Conservation (phyloP, 169 alveolate genomes). For the Perkinsus olseni region DNA sequence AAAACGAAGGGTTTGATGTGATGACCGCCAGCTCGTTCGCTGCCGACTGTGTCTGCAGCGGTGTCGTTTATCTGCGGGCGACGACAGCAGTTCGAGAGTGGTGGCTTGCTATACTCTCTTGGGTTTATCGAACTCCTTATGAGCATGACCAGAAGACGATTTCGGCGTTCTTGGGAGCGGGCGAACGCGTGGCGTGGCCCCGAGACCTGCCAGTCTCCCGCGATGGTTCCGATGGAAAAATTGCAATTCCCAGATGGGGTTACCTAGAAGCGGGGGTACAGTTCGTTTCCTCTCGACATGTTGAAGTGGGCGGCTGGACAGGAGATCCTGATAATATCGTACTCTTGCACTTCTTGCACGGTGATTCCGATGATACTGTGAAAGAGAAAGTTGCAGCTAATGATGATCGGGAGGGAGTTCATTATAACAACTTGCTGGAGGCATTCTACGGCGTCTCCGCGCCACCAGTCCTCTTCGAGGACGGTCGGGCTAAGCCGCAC, state of each 20-base stretch:
- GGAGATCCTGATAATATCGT: neutral
- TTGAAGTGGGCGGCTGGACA: neutral
- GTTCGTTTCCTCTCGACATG: neutral
- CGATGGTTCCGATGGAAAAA: neutral
- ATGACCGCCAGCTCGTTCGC: neutral
- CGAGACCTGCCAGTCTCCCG: neutral
- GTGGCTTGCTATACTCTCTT: neutral
- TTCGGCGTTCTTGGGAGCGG: neutral
- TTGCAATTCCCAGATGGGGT: neutral
- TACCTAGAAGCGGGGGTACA: neutral
- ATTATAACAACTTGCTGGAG: neutral
- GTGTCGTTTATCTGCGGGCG: neutral
- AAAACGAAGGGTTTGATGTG: neutral
- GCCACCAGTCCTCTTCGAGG: neutral
- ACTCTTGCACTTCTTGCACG: neutral
- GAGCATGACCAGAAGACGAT: constrained; percentile 2
- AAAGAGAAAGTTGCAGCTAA: neutral
- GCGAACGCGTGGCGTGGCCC: neutral
- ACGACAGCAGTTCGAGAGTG: neutral
- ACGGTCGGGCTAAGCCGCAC: neutral
- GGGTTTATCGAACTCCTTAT: neutral
- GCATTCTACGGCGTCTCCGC: neutral
- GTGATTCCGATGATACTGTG: neutral
- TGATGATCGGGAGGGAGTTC: neutral
- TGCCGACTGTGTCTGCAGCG: constrained; percentile 3